Percentiles rank a stretch among this genome's conserved stretches.
Conservation (phyloP, 257 asterid genomes). For the Solanum clarkiae region DNA sequence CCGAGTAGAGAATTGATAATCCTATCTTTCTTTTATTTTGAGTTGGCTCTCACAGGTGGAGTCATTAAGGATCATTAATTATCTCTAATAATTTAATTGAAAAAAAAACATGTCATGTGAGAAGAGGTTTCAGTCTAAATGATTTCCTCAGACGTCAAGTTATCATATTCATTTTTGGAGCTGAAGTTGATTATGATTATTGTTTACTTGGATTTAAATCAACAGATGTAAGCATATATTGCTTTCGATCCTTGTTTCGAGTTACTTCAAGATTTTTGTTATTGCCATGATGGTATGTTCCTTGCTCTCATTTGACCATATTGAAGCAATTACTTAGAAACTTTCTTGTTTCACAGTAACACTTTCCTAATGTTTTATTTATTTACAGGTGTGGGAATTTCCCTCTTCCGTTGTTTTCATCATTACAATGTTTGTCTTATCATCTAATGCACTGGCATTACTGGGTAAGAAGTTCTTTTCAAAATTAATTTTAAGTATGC, state of each 20-base stretch:
- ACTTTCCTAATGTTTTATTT: not conserved
- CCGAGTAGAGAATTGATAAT: not conserved
- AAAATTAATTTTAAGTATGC: not conserved
- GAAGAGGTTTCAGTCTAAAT: not conserved
- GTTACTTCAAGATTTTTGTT: constrained; percentile 76
- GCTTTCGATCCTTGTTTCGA: constrained; percentile 49
- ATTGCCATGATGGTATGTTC: constrained; percentile 67
- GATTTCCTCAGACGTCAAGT: not conserved
- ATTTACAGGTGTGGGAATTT: constrained; percentile 75
- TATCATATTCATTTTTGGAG: not conserved
- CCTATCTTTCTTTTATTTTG: not conserved
- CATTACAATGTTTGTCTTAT: constrained; percentile 63
- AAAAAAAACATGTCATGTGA: not conserved
- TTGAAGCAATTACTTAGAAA: not conserved
- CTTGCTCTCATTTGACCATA: not conserved
- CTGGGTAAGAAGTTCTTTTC: constrained; percentile 31
- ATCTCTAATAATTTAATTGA: not conserved
- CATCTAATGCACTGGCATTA: constrained; percentile 73
- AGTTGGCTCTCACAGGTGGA: not conserved
- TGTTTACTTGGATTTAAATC: not conserved
- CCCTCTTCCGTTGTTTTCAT: constrained; percentile 59
- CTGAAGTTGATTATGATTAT: not conserved
- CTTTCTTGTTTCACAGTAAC: not conserved
- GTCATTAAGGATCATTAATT: not conserved
- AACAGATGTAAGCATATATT: constrained; percentile 51